Conservation (phyloP, 1,284 basidiomycete genomes). For the Pisolithus thermaeus region DNA sequence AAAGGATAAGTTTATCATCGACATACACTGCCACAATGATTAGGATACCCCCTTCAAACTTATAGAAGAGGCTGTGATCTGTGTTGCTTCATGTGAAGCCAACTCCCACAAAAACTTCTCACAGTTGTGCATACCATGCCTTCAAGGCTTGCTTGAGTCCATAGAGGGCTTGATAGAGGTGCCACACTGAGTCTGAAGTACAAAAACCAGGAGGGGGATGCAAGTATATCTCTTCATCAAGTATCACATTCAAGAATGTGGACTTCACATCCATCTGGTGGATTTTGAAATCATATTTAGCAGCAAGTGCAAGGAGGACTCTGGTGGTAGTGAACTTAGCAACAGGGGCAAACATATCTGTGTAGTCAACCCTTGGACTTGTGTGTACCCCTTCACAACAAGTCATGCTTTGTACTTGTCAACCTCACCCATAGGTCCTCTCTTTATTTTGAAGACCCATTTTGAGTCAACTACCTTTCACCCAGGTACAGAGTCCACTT, state of each 20-base stretch:
- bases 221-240: not conserved
- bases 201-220: not conserved
- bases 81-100: too few relatives aligned
- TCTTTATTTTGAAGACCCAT: slow-evolving; percentile 38
- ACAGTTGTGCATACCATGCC: not conserved
- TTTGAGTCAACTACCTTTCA: slow-evolving; percentile 4
- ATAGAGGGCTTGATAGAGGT: not conserved
- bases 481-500: not conserved
- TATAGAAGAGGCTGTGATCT: too few relatives aligned
- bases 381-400: slow-evolving; percentile 38
- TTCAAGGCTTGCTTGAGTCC: not conserved
- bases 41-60: too few relatives aligned
- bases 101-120: too few relatives aligned
- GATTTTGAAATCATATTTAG: slow-evolving; percentile 28
- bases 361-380: slow-evolving; percentile 36
- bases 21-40: too few relatives aligned
- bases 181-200: not conserved
- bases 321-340: slow-evolving; percentile 28
- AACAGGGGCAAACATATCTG: slow-evolving; percentile 34
- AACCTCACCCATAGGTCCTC: slow-evolving; percentile 29
- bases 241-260: slow-evolving; percentile 19
- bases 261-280: slow-evolving; percentile 32
- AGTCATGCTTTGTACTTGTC: slow-evolving; percentile 32
- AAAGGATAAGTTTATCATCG: too few relatives aligned
- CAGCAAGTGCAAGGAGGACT: slow-evolving; percentile 29